Conservation (phyloP, 352 stramenopile genomes). For the Pythium utonaiense region DNA sequence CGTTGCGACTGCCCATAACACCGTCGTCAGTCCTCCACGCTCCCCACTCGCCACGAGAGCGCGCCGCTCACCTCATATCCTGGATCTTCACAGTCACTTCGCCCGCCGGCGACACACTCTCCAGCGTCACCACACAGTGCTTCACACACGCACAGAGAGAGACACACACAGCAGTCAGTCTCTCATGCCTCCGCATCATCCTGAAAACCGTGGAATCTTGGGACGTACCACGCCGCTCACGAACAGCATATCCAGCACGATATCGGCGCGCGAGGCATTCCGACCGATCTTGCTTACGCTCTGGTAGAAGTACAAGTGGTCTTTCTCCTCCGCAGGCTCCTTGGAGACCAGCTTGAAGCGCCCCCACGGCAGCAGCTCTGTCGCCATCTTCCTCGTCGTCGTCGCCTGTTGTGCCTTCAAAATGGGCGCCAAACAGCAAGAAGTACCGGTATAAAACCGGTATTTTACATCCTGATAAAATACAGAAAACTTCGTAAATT, state of each 20-base stretch:
- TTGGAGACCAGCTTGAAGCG: conserved; percentile 64
- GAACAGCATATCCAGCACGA: conserved; percentile 52
- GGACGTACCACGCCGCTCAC: conserved; percentile 63
- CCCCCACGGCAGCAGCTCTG: conserved; percentile 36
- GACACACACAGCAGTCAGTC: too few species aligned
- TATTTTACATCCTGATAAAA: background rate
- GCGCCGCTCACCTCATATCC: conserved; percentile 71
- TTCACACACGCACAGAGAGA: too few species aligned
- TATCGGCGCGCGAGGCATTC: conserved; percentile 38
- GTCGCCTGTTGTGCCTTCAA: background rate
- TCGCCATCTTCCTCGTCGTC: background rate
- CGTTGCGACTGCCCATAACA: conserved; percentile 65
- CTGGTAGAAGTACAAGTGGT: conserved; percentile 61
- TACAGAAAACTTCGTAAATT: conserved; percentile 3
- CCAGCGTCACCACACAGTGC: conserved; percentile 57
- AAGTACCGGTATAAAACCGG: background rate
- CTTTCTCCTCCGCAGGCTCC: conserved; percentile 40
- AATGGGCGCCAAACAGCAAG: conserved; percentile 2
- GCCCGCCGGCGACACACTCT: conserved; percentile 23
- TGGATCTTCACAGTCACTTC: conserved; percentile 37
- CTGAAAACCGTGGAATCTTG: background rate
- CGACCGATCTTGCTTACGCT: conserved; percentile 50
- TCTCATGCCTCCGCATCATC: too few species aligned
- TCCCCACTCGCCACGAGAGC: too few species aligned
- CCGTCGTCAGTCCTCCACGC: too few species aligned